phyloP scores from a whole-genome alignment of 2,329 filamentous ascomycete genomes.

The Trichoderma polysporum region DNA sequence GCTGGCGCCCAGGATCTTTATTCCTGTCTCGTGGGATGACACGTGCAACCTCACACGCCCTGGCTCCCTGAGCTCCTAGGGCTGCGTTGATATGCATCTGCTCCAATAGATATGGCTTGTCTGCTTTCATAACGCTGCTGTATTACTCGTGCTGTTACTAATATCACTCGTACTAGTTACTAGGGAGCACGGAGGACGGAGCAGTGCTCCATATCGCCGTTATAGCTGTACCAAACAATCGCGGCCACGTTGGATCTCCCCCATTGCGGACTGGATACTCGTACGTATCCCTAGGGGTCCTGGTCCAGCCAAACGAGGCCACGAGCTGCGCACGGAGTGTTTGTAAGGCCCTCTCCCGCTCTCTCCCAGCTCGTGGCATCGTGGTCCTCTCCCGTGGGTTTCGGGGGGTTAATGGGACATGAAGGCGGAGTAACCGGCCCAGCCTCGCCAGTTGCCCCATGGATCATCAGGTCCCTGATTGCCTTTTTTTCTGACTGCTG shows the following conservation, averaged over 20 bases:
- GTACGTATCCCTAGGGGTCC: neutral
- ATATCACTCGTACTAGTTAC: neutral
- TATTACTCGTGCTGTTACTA: neutral
- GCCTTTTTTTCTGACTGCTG: neutral
- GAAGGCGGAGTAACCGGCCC: neutral
- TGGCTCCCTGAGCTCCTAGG: neutral
- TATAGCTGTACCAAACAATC: neutral
- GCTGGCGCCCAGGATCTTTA: neutral
- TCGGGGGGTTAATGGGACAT: neutral
- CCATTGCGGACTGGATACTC: neutral
- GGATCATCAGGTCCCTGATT: neutral
- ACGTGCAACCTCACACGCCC: neutral
- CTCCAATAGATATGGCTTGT: neutral
- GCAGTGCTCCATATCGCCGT: neutral
- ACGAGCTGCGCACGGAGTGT: neutral
- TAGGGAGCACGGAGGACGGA: neutral
- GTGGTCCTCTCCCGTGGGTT: neutral
- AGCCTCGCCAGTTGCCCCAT: neutral
- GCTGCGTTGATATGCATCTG: neutral
- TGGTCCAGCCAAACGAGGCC: neutral
- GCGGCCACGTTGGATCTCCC: conserved; percentile 9
- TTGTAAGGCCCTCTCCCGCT: neutral
- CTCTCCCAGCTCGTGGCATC: neutral
- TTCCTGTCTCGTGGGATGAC: neutral
- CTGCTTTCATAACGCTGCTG: neutral